phyloP scores from a whole-genome alignment of 306 rosid genomes.

The Herpetospermum pedunculosum region DNA sequence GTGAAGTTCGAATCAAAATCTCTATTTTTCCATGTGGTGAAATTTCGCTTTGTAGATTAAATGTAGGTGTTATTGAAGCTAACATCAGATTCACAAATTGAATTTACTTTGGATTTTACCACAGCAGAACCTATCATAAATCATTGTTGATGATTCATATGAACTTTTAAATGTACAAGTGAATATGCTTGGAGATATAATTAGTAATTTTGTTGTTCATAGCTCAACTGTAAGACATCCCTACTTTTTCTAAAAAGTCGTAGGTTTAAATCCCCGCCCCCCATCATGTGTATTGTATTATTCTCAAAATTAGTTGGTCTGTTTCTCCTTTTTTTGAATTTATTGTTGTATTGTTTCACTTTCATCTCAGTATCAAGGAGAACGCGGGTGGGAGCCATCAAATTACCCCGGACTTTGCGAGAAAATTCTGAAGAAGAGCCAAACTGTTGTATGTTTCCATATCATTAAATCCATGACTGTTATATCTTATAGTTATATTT shows the following conservation, averaged over 20 bases:
- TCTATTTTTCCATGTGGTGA: neutral
- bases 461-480: neutral
- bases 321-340: neutral
- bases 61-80: neutral
- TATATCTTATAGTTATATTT: too few species aligned
- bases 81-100: neutral
- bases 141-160: neutral
- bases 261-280: neutral
- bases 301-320: neutral
- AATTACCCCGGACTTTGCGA: constrained; percentile 81
- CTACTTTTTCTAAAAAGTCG: too few species aligned
- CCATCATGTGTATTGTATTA: too few species aligned
- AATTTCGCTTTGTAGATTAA: neutral
- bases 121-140: neutral
- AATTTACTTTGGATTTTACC: neutral
- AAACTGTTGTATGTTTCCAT: constrained; percentile 69
- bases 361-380: constrained; percentile 85
- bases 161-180: neutral
- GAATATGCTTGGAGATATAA: neutral
- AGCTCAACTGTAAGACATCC: neutral
- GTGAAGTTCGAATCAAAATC: neutral
- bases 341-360: neutral
- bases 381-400: constrained; percentile 84
- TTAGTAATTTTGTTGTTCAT: neutral
- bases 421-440: constrained; percentile 79